A percentile compares a stretch with the other conserved stretches of the same genome.
Evolutionary conservation across 2,329 filamentous ascomycete species (phyloP).

Genomic region (Gyromitra esculenta): DNA sequence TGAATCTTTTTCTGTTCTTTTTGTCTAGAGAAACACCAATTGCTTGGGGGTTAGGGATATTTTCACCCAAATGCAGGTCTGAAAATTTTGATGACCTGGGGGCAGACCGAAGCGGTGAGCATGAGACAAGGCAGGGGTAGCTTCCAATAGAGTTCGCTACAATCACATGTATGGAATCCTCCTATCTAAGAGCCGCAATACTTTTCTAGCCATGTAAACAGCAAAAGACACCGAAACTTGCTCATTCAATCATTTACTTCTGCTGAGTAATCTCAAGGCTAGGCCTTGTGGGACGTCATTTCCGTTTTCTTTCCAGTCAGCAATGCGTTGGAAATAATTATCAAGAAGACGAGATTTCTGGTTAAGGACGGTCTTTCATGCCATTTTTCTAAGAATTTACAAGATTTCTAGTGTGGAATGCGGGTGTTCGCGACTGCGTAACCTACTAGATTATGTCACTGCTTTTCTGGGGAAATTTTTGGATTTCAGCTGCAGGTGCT

Average conservation of each 20-base stretch:
- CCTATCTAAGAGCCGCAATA: slow-evolving; percentile 23
- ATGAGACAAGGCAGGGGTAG: slow-evolving; percentile 36
- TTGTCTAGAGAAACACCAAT: slow-evolving; percentile 43
- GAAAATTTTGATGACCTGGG: slow-evolving; percentile 9
- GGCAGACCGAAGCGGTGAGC: slow-evolving; percentile 9
- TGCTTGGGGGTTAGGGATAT: slow-evolving; percentile 29
- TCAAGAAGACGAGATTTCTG: no score
- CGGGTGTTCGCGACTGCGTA: no score
- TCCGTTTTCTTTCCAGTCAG: neutral
- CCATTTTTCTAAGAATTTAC: no score
- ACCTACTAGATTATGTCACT: no score
- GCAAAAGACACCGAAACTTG: slow-evolving; percentile 3
- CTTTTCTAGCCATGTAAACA: slow-evolving; percentile 2
- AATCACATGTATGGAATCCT: slow-evolving; percentile 30
- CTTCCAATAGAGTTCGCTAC: neutral
- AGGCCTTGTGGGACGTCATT: slow-evolving; percentile 3
- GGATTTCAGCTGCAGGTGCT: no score
- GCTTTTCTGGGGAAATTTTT: no score
- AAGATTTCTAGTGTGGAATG: no score
- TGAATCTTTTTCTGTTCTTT: slow-evolving; percentile 20
- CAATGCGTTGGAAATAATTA: no score
- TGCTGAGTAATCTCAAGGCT: slow-evolving; percentile 33
- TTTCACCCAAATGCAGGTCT: neutral
- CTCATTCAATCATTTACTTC: slow-evolving; percentile 40
- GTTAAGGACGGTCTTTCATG: no score